phyloP scores from a whole-genome alignment of 2,329 filamentous ascomycete genomes.

The Aspergillus pseudonomiae region DNA sequence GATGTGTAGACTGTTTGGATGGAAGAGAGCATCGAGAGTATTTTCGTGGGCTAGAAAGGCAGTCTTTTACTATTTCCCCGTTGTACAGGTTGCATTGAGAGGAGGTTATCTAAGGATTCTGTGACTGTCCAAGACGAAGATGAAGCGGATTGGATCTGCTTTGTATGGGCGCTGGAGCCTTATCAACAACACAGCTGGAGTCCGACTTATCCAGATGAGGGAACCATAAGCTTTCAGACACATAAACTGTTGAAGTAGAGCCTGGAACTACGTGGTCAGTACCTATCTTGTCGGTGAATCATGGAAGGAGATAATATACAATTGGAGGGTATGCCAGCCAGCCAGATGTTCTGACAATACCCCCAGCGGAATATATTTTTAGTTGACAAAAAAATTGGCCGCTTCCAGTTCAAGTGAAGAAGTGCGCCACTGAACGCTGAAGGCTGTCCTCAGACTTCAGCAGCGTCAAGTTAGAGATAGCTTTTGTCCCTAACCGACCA shows the following conservation, averaged over 20 bases:
- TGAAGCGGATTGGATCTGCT: no score
- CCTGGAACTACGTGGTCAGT: slow-evolving; percentile 31
- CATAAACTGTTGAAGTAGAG: slow-evolving; percentile 41
- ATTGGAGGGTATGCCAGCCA: slow-evolving; percentile 32
- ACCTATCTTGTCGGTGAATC: background rate
- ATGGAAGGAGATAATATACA: slow-evolving; percentile 28
- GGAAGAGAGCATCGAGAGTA: no score
- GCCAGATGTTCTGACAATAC: slow-evolving; percentile 44
- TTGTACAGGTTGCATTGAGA: no score
- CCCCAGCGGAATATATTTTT: slow-evolving; percentile 43
- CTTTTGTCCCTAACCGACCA: no score
- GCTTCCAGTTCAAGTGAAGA: slow-evolving; percentile 37
- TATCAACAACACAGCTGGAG: slow-evolving; percentile 43
- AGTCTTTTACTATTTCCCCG: no score
- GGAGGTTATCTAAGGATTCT: no score
- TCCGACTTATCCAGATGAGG: slow-evolving; percentile 37
- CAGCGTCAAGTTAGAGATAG: no score
- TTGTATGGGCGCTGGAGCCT: slow-evolving; percentile 7
- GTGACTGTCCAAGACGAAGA: slow-evolving; percentile 16
- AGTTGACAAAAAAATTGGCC: slow-evolving; percentile 30
- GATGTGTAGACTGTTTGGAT: no score
- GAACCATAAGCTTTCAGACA: slow-evolving; percentile 40
- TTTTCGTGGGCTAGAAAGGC: no score
- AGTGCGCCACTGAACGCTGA: slow-evolving; percentile 26
- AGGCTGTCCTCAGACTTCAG: no score